A percentile compares a stretch with the other conserved stretches of the same genome.
These are phyloP conservation scores for Diplosphaera chodatii DNA, from an alignment of 139 green algal genomes.

Conservation along the genomic window DNA sequence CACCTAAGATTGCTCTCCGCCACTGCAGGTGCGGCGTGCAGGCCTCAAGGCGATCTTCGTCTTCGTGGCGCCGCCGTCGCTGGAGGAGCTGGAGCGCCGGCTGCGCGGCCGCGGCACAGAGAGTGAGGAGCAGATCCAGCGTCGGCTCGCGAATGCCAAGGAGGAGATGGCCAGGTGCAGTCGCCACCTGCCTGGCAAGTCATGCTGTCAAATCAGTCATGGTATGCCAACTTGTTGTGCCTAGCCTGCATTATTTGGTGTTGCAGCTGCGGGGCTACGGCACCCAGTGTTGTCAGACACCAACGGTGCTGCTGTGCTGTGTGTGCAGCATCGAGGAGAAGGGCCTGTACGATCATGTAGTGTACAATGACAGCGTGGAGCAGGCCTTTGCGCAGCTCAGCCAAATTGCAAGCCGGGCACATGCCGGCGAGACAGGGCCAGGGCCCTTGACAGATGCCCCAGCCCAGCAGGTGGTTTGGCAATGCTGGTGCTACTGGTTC, in stretches of 20 bases:
- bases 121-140: constrained; percentile 62
- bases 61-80: constrained; percentile 72
- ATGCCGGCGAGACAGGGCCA: constrained; percentile 26
- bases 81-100: constrained; percentile 64
- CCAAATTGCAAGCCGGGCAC: constrained; percentile 24
- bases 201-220: too few relatives aligned
- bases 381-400: constrained; percentile 38
- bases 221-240: too few relatives aligned
- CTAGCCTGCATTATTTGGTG: not conserved
- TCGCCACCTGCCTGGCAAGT: too few relatives aligned
- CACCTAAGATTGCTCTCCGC: too few relatives aligned
- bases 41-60: constrained; percentile 65
- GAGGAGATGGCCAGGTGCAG: constrained; percentile 53
- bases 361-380: constrained; percentile 73
- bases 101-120: constrained; percentile 74
- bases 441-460: not conserved
- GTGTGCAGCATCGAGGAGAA: constrained; percentile 43
- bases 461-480: constrained; percentile 4
- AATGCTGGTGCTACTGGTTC: too few relatives aligned
- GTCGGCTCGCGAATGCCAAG: constrained; percentile 50
- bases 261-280: too few relatives aligned
- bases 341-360: constrained; percentile 63
- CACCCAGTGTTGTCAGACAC: too few relatives aligned
- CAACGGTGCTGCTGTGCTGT: not conserved
- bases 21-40: constrained; percentile 27